Conservation (phyloP, 192 early-diverging fungal species). For the Irineochytrium annulatum region DNA sequence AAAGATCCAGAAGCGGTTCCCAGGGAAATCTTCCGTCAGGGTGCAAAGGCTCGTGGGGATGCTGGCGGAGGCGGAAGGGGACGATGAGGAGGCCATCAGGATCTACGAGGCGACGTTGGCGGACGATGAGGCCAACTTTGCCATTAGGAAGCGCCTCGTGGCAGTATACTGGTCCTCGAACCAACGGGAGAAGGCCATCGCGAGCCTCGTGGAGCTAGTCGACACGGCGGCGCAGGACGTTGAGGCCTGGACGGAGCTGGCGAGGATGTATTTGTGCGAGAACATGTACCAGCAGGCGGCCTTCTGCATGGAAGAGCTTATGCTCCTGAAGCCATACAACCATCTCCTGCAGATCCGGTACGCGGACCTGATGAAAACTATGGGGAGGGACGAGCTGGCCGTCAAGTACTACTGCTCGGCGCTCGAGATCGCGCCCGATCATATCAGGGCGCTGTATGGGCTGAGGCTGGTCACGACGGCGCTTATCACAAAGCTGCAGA, state of each 20-base stretch:
- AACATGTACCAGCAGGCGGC: conserved; percentile 77
- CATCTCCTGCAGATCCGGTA: conserved; percentile 83
- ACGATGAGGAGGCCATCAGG: conserved; percentile 60
- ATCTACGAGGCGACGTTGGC: conserved; percentile 74
- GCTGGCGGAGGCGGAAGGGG: conserved; percentile 71
- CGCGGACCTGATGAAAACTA: conserved; percentile 81
- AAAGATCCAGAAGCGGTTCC: conserved; percentile 60
- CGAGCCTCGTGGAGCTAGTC: conserved; percentile 65
- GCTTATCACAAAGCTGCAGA: conserved; percentile 1
- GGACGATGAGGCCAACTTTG: conserved; percentile 74
- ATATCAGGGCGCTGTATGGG: conserved; percentile 85
- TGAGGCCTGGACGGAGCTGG: conserved; percentile 87
- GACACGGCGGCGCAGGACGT: conserved; percentile 82
- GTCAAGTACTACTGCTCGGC: conserved; percentile 88
- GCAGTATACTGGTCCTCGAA: conserved; percentile 40
- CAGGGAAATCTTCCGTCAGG: conserved; percentile 28
- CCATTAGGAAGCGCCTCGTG: conserved; percentile 66
- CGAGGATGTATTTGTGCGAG: conserved; percentile 65
- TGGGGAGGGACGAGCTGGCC: conserved; percentile 62
- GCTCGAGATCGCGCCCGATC: conserved; percentile 78
- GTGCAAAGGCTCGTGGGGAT: conserved; percentile 64
- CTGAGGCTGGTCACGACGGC: conserved; percentile 15
- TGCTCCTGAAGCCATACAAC: conserved; percentile 81
- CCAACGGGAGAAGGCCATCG: conserved; percentile 65
- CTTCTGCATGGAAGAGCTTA: conserved; percentile 88